Percentiles rank a stretch among this genome's conserved stretches.
Conservation (phyloP, 768 basidiomycete species). For the Lentinula detonsa region DNA sequence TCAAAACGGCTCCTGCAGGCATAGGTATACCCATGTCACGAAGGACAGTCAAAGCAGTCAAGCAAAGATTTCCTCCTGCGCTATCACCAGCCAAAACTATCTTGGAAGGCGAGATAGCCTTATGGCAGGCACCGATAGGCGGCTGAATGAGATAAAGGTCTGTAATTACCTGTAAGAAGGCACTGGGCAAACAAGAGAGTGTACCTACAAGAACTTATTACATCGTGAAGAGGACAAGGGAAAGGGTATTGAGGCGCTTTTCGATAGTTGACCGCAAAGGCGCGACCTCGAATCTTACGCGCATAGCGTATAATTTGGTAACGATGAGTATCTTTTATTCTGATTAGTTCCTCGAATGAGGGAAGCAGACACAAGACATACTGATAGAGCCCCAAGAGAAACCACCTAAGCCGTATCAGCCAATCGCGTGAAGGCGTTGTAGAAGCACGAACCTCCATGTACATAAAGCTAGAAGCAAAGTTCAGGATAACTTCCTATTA, state of each 20-base stretch:
- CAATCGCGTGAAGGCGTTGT: not conserved
- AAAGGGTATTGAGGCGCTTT: constrained; percentile 85
- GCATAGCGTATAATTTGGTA: constrained; percentile 58
- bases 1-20: constrained; percentile 72
- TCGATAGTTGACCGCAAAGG: constrained; percentile 61
- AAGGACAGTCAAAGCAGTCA: constrained; percentile 56
- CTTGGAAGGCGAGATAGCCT: constrained; percentile 55
- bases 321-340: constrained; percentile 44
- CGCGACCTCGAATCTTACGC: constrained; percentile 64
- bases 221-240: constrained; percentile 73
- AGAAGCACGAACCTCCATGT: constrained; percentile 38
- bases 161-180: constrained; percentile 14
- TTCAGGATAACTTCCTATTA: not conserved
- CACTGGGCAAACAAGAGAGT: not conserved
- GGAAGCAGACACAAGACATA: constrained; percentile 17
- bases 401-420: constrained; percentile 33
- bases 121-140: constrained; percentile 57
- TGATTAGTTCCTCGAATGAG: not conserved
- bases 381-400: constrained; percentile 66
- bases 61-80: constrained; percentile 64
- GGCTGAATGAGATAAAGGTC: constrained; percentile 74
- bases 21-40: constrained; percentile 65
- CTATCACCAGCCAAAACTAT: constrained; percentile 78
- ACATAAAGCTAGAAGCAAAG: constrained; percentile 46
- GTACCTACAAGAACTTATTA: constrained; percentile 61